Evolutionary conservation across 2,329 filamentous ascomycete species (phyloP).

Genomic region (Ophiostoma fasciatum): DNA sequence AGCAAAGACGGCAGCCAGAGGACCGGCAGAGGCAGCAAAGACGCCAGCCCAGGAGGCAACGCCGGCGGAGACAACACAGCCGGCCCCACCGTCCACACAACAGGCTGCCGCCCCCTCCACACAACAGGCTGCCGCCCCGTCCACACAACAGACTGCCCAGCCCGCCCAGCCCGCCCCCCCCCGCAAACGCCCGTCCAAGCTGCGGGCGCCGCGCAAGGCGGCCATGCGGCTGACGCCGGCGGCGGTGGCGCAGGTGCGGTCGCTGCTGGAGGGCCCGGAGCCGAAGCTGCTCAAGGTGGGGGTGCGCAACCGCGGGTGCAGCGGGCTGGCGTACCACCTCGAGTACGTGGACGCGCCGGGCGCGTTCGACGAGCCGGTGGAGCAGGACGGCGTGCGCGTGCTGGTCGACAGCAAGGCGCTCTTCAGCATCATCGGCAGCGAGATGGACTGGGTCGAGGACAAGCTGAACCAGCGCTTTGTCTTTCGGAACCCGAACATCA

Average conservation of each 20-base stretch:
- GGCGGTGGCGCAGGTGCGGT: slow-evolving; percentile 65
- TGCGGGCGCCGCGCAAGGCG: slow-evolving; percentile 66
- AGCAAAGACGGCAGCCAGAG: not conserved
- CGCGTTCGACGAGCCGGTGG: slow-evolving; percentile 78
- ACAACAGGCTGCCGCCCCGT: not conserved
- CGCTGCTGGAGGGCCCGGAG: slow-evolving; percentile 67
- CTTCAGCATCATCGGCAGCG: slow-evolving; percentile 94
- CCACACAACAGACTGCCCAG: slow-evolving; percentile 6
- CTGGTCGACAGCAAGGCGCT: slow-evolving; percentile 94
- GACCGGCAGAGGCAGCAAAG: not conserved
- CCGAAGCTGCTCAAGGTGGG: slow-evolving; percentile 90
- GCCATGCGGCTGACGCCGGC: slow-evolving; percentile 73
- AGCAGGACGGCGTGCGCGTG: slow-evolving; percentile 92
- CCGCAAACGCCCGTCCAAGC: slow-evolving; percentile 40
- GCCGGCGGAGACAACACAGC: not conserved
- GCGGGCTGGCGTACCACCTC: slow-evolving; percentile 80
- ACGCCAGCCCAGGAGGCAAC: not conserved
- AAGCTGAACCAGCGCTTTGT: slow-evolving; percentile 86
- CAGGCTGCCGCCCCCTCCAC: not conserved
- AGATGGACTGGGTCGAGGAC: slow-evolving; percentile 98
- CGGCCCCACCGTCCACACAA: not conserved
- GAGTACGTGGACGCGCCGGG: slow-evolving; percentile 90
- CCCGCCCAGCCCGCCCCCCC: slow-evolving; percentile 29
- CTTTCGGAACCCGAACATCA: slow-evolving; percentile 96
- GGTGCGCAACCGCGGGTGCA: slow-evolving; percentile 87